Evolutionary conservation across 169 alveolate genomes (phyloP).

Genomic region (Plasmodium chabaudi): DNA sequence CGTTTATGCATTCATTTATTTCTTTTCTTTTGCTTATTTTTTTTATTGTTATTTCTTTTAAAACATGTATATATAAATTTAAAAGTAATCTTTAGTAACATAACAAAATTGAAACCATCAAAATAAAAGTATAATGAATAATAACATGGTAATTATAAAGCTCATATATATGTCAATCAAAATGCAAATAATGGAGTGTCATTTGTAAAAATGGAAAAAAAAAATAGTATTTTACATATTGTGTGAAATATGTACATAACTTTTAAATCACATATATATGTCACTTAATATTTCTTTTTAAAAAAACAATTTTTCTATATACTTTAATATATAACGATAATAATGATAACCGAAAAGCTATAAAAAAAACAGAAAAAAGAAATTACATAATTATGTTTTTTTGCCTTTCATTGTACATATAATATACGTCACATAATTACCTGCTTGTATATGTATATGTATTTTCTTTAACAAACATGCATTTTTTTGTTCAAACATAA

Average conservation of each 20-base stretch:
- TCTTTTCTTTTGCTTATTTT: slow-evolving; percentile 15
- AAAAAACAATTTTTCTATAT: too few species aligned
- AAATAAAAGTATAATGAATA: neutral
- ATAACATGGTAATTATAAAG: neutral
- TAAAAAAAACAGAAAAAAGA: too few species aligned
- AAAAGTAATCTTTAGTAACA: slow-evolving; percentile 22
- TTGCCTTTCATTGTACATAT: neutral
- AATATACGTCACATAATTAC: neutral
- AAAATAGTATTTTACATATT: neutral
- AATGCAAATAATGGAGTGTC: neutral
- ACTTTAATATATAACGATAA: too few species aligned
- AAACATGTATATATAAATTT: slow-evolving; percentile 23
- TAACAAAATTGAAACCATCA: slow-evolving; percentile 65
- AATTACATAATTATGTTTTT: neutral
- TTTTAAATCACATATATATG: neutral
- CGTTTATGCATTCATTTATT: neutral
- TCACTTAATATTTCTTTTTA: neutral
- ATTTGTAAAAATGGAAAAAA: neutral
- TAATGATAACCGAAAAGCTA: too few species aligned
- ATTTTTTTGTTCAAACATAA: slow-evolving; percentile 9
- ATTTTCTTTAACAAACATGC: slow-evolving; percentile 1
- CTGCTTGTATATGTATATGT: slow-evolving; percentile 5
- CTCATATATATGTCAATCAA: slow-evolving; percentile 30
- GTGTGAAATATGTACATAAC: slow-evolving; percentile 1
- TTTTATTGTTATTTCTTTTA: slow-evolving; percentile 22